Conservation (phyloP, 192 early-diverging fungal genomes). For the Podochytrium sp. region DNA sequence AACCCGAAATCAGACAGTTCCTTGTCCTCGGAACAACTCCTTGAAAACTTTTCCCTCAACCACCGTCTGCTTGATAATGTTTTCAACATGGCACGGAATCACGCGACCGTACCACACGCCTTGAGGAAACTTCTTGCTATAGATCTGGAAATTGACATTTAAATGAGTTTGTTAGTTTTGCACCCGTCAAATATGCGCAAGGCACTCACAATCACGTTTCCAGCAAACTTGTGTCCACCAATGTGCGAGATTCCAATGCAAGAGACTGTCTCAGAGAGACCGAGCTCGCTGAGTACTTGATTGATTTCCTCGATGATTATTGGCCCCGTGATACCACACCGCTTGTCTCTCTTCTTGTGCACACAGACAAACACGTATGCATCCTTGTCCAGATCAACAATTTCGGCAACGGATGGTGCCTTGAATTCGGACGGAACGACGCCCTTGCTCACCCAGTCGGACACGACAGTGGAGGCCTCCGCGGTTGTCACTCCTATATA, state of each 20-base stretch:
- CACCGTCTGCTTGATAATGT: constrained; percentile 44
- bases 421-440: neutral
- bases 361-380: constrained; percentile 63
- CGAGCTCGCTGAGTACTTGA: constrained; percentile 37
- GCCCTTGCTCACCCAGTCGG: neutral
- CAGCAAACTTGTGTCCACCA: constrained; percentile 71
- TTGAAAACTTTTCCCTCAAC: constrained; percentile 48
- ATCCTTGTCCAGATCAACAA: constrained; percentile 29
- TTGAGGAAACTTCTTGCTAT: constrained; percentile 33
- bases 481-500: neutral
- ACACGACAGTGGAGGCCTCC: neutral
- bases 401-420: neutral
- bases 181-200: constrained; percentile 16
- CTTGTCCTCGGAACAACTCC: constrained; percentile 47
- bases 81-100: constrained; percentile 47
- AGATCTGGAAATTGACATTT: constrained; percentile 28
- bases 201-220: constrained; percentile 60
- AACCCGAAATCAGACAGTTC: neutral
- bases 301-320: constrained; percentile 61
- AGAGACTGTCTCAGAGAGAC: constrained; percentile 33
- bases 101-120: constrained; percentile 61
- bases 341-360: constrained; percentile 65
- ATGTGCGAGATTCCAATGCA: constrained; percentile 30
- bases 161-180: neutral
- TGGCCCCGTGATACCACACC: constrained; percentile 67